phyloP scores from a whole-genome alignment of 352 stramenopile species.

The Pythium biforme region DNA sequence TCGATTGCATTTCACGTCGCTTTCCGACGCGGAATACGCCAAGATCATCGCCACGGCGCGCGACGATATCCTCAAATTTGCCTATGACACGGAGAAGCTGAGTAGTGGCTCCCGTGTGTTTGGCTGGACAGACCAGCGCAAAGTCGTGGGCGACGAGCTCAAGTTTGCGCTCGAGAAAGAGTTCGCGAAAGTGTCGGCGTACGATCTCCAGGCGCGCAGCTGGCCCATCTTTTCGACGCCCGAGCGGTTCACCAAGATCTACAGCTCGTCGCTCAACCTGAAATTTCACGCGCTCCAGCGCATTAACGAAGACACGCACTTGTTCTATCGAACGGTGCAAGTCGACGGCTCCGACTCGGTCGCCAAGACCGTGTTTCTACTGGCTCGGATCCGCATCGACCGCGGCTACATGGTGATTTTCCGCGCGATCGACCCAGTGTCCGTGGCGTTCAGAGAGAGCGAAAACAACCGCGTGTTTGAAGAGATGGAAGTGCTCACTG shows the following conservation, averaged over 20 bases:
- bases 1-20: constrained; percentile 37
- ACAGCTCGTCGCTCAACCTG: constrained; percentile 40
- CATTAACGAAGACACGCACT: constrained; percentile 52
- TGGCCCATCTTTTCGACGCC: constrained; percentile 57
- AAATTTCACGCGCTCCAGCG: constrained; percentile 45
- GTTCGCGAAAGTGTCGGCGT: constrained; percentile 35
- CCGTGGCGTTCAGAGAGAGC: constrained; percentile 49
- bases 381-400: constrained; percentile 44
- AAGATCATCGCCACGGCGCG: constrained; percentile 42
- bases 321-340: constrained; percentile 56
- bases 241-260: constrained; percentile 46
- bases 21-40: constrained; percentile 37
- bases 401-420: constrained; percentile 64
- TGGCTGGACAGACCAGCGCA: constrained; percentile 65
- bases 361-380: constrained; percentile 59
- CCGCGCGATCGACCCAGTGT: constrained; percentile 48
- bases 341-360: constrained; percentile 30
- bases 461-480: constrained; percentile 24
- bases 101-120: constrained; percentile 52
- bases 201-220: constrained; percentile 43
- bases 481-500: constrained; percentile 14
- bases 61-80: constrained; percentile 56
- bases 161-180: constrained; percentile 69
- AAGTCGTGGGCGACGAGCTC: constrained; percentile 38
- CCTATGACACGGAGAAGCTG: constrained; percentile 38